A percentile compares a stretch with the other conserved stretches of the same genome.
phyloP scores from a whole-genome alignment of 768 basidiomycete genomes.

The Leccinum subgranulosum region DNA sequence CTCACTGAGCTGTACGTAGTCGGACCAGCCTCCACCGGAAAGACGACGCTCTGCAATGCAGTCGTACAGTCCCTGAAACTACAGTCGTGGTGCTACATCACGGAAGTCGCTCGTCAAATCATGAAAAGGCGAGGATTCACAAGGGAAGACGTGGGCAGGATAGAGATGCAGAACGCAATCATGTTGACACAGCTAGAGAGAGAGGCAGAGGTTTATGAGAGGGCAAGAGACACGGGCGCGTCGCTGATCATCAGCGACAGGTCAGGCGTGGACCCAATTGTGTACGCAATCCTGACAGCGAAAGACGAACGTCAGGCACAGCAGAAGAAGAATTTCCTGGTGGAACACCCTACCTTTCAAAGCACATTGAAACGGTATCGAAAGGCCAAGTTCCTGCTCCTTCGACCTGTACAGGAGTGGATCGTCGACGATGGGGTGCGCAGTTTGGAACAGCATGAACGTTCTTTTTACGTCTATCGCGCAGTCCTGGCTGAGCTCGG shows the following conservation, averaged over 20 bases:
- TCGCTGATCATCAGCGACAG: constrained; percentile 54
- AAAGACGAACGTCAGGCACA: constrained; percentile 35
- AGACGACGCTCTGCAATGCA: constrained; percentile 62
- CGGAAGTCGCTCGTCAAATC: constrained; percentile 59
- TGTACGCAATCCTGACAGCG: constrained; percentile 54
- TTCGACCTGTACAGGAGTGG: constrained; percentile 58
- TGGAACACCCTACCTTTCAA: constrained; percentile 39
- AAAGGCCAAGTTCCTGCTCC: constrained; percentile 48
- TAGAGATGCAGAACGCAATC: constrained; percentile 64
- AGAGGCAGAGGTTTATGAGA: constrained; percentile 33
- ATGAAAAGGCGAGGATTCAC: constrained; percentile 54
- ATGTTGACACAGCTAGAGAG: constrained; percentile 51
- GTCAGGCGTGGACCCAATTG: constrained; percentile 62
- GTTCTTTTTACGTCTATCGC: constrained; percentile 39
- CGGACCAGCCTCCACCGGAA: constrained; percentile 65
- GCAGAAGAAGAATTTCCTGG: constrained; percentile 34
- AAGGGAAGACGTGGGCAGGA: constrained; percentile 43
- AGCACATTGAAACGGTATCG: constrained; percentile 42
- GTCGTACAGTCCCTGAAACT: constrained; percentile 43
- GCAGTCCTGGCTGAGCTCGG: constrained; percentile 38
- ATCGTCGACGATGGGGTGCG: constrained; percentile 62
- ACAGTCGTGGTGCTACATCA: constrained; percentile 40
- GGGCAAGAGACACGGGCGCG: constrained; percentile 13
- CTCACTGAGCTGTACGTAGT: constrained; percentile 40
- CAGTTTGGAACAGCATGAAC: constrained; percentile 46